Evolutionary conservation across 169 alveolate species (phyloP).

Genomic region (Besnoitia besnoiti): DNA sequence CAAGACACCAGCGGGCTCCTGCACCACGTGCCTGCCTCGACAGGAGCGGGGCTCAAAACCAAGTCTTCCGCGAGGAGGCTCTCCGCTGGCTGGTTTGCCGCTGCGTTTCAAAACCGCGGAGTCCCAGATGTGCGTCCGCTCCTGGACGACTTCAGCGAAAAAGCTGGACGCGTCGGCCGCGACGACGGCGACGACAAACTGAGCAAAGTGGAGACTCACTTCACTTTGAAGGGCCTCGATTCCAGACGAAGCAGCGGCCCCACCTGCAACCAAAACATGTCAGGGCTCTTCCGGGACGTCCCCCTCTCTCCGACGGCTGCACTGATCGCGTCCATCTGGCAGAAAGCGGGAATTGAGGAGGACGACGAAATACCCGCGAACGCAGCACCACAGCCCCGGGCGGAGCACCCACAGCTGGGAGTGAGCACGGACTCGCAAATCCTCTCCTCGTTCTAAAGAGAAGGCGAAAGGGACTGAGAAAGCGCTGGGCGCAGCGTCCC

Average conservation of each 20-base stretch:
- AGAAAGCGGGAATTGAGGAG: background rate
- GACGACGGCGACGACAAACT: background rate
- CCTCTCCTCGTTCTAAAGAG: background rate
- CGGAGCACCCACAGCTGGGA: background rate
- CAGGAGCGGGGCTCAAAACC: background rate
- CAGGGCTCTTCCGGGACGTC: background rate
- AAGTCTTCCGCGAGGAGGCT: background rate
- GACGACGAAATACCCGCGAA: background rate
- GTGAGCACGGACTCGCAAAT: background rate
- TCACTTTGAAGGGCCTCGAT: background rate
- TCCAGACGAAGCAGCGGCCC: background rate
- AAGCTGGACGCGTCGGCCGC: background rate
- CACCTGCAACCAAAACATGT: background rate
- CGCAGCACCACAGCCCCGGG: too few species aligned
- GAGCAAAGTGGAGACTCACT: background rate
- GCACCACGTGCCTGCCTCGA: too few species aligned
- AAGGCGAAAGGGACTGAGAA: too few species aligned
- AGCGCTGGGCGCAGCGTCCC: too few species aligned
- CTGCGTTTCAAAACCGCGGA: background rate
- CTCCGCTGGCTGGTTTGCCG: background rate
- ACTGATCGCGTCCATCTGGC: slow-evolving; percentile 10
- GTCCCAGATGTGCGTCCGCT: background rate
- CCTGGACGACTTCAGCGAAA: background rate
- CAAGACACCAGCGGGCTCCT: too few species aligned
- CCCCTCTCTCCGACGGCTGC: slow-evolving; percentile 19